These are phyloP conservation scores for Carex littledalei DNA, from an alignment of 176 grass and related monocot genomes.

Conservation along the genomic window DNA sequence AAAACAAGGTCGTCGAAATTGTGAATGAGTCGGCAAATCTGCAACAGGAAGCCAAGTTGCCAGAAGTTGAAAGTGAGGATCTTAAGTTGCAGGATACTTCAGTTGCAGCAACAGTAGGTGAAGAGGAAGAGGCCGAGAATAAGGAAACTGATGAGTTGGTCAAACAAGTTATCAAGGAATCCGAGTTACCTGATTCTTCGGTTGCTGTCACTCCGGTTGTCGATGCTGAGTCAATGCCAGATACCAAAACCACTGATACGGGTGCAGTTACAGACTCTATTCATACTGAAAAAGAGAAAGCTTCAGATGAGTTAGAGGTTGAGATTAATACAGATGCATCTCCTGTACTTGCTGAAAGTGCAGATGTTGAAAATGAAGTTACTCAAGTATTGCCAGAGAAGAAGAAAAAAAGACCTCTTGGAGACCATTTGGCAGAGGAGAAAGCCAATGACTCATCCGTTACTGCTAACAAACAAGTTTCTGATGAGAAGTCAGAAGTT, in stretches of 20 bases:
- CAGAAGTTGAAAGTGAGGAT: neutral
- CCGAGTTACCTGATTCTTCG: neutral
- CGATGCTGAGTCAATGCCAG: neutral
- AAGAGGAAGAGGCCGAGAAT: neutral
- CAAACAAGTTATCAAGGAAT: conserved; percentile 6
- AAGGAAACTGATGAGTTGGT: neutral
- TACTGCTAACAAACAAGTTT: conserved; percentile 5
- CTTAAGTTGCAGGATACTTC: neutral
- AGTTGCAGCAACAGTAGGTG: neutral
- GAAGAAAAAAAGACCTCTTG: conserved; percentile 11
- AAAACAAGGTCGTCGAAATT: neutral
- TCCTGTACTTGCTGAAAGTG: neutral
- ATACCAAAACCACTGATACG: neutral
- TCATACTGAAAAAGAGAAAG: neutral
- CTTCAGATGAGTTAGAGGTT: neutral
- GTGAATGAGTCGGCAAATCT: neutral
- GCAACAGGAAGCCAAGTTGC: neutral
- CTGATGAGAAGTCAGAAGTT: conserved; percentile 20
- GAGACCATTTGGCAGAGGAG: conserved; percentile 23
- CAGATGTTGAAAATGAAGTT: neutral
- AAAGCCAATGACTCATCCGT: conserved; percentile 2
- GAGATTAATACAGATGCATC: neutral
- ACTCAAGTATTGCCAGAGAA: neutral
- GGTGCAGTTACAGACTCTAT: neutral
- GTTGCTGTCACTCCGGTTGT: neutral